These are phyloP conservation scores for Ophioceras dolichostomum DNA, from an alignment of 2,329 filamentous ascomycete genomes.

Conservation along the genomic window DNA sequence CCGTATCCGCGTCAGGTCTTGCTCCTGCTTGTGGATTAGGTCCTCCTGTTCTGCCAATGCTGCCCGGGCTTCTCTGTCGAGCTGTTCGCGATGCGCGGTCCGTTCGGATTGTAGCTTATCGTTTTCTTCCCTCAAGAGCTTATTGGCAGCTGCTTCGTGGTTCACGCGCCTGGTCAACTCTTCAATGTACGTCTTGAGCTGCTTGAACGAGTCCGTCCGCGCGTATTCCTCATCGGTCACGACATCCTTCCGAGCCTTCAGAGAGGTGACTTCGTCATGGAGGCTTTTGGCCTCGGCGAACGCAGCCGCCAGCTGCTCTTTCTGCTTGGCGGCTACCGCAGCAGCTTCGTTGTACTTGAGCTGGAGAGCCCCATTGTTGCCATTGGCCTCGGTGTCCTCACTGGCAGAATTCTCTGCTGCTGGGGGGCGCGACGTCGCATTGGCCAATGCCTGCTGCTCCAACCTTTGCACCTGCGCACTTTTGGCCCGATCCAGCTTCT, in stretches of 20 bases:
- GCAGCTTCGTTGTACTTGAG: slow-evolving; percentile 65
- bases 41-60: slow-evolving; percentile 68
- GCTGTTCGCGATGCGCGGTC: slow-evolving; percentile 64
- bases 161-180: slow-evolving; percentile 89
- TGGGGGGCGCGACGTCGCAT: slow-evolving; percentile 36
- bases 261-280: slow-evolving; percentile 65
- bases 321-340: slow-evolving; percentile 69
- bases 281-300: slow-evolving; percentile 64
- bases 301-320: slow-evolving; percentile 73
- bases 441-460: slow-evolving; percentile 75
- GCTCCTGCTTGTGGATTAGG: slow-evolving; percentile 68
- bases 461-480: slow-evolving; percentile 85
- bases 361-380: slow-evolving; percentile 54
- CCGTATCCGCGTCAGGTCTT: slow-evolving; percentile 75
- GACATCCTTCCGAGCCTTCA: slow-evolving; percentile 56
- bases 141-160: slow-evolving; percentile 78
- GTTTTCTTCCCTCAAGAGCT: slow-evolving; percentile 71
- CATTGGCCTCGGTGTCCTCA: slow-evolving; percentile 33
- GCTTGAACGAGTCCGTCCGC: slow-evolving; percentile 86
- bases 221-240: slow-evolving; percentile 89
- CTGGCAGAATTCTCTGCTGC: slow-evolving; percentile 40
- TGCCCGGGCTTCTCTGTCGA: slow-evolving; percentile 69
- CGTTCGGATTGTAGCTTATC: slow-evolving; percentile 78
- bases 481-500: slow-evolving; percentile 80
- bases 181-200: slow-evolving; percentile 79